phyloP scores from a whole-genome alignment of 148 eudicot genomes.

The Pouteria glomerata region DNA sequence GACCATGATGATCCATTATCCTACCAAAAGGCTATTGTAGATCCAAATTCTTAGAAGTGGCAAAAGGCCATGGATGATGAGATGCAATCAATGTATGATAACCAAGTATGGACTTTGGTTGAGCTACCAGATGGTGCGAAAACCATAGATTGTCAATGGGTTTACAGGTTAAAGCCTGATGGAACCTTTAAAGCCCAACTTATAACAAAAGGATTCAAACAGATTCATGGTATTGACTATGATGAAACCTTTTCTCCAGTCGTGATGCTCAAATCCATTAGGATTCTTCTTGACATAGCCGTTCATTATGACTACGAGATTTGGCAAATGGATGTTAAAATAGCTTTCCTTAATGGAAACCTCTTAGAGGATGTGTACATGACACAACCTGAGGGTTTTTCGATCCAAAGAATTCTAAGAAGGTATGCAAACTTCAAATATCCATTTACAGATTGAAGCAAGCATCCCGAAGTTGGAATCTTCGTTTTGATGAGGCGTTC shows the following conservation, averaged over 20 bases:
- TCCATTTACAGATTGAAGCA: neutral
- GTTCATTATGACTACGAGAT: neutral
- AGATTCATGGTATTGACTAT: neutral
- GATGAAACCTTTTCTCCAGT: neutral
- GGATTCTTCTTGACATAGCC: neutral
- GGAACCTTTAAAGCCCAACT: neutral
- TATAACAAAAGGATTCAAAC: neutral
- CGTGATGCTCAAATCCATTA: neutral
- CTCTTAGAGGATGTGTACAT: neutral
- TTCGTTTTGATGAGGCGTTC: constrained; percentile 2
- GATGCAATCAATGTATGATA: neutral
- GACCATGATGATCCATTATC: no score
- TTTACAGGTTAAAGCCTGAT: neutral
- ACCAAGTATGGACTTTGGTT: neutral
- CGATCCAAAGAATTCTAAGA: neutral
- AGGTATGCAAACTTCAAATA: neutral
- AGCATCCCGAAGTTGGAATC: neutral
- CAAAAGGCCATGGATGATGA: neutral
- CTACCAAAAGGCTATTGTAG: neutral
- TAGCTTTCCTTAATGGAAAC: neutral
- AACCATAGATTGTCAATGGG: neutral
- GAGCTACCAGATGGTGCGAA: neutral
- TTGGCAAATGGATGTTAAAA: neutral
- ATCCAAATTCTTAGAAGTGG: neutral
- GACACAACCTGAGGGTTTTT: neutral